Percentiles rank a stretch among this genome's conserved stretches.
Evolutionary conservation across 2,329 filamentous ascomycete species (phyloP).

Genomic region (Aspergillus floridensis): DNA sequence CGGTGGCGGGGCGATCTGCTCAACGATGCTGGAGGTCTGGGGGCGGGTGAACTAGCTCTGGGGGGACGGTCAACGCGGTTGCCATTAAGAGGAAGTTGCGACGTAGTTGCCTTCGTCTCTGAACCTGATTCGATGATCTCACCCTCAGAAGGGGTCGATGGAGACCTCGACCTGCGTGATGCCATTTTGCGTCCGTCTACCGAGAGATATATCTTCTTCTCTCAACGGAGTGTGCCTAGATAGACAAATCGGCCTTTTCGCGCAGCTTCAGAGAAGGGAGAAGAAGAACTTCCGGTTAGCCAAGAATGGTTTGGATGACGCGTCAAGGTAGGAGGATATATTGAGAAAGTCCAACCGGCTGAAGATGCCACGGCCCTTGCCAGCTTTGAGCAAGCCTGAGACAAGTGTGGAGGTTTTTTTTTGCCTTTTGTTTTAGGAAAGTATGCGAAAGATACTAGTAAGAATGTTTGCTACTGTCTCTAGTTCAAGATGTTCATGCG

Average conservation of each 20-base stretch:
- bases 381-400: constrained; percentile 8
- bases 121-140: constrained; percentile 75
- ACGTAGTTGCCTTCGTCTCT: constrained; percentile 79
- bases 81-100: constrained; percentile 71
- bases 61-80: constrained; percentile 86
- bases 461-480: neutral
- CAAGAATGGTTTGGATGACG: constrained; percentile 30
- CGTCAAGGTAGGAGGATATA: constrained; percentile 27
- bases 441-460: no score
- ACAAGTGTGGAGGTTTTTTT: neutral
- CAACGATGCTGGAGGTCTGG: constrained; percentile 53
- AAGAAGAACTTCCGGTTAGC: constrained; percentile 34
- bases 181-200: constrained; percentile 41
- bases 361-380: constrained; percentile 31
- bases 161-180: constrained; percentile 49
- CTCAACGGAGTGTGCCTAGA: constrained; percentile 1
- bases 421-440: no score
- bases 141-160: constrained; percentile 75
- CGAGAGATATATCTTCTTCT: neutral
- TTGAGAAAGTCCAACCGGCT: constrained; percentile 46
- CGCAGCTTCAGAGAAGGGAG: constrained; percentile 24
- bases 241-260: constrained; percentile 19
- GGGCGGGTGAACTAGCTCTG: constrained; percentile 64
- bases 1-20: constrained; percentile 58
- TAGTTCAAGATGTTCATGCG: neutral